These are phyloP conservation scores for Thalassiosira mediterranea DNA, from an alignment of 352 stramenopile species.

Conservation along the genomic window DNA sequence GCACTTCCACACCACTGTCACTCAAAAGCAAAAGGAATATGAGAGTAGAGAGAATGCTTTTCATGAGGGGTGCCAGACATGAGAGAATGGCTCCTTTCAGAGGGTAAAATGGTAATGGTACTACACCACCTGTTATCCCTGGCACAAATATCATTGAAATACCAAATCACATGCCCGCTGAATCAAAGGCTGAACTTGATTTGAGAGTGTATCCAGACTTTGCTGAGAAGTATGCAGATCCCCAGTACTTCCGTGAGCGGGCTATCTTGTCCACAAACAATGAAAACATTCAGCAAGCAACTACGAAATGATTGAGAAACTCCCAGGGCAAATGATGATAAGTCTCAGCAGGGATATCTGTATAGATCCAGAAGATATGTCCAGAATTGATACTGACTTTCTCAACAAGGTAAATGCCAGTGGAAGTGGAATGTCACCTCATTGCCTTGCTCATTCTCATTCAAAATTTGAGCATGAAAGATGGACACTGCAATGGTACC, in stretches of 20 bases:
- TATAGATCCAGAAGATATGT: conserved; percentile 6
- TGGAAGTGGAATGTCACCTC: conserved; percentile 19
- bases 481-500: conserved; percentile 14
- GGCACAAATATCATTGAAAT: conserved; percentile 21
- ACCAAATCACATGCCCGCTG: conserved; percentile 10
- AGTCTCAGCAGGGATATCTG: conserved; percentile 11
- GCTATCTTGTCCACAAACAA: conserved; percentile 26
- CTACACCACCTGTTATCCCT: not conserved
- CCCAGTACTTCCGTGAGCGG: conserved; percentile 1
- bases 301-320: conserved; percentile 15
- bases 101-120: conserved; percentile 12
- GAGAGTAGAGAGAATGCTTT: conserved; percentile 5
- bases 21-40: conserved; percentile 13
- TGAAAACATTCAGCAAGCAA: conserved; percentile 22
- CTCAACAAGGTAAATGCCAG: conserved; percentile 24
- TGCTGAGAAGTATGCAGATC: not conserved
- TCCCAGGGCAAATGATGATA: conserved; percentile 11
- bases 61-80: not conserved
- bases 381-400: conserved; percentile 9
- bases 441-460: conserved; percentile 23
- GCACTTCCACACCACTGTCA: not conserved
- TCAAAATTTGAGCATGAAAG: conserved; percentile 1
- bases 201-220: conserved; percentile 18
- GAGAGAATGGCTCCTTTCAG: conserved; percentile 24
- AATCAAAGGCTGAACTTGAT: conserved; percentile 8